phyloP scores from a whole-genome alignment of 2,329 filamentous ascomycete genomes.

The Elsinoe fawcettii region DNA sequence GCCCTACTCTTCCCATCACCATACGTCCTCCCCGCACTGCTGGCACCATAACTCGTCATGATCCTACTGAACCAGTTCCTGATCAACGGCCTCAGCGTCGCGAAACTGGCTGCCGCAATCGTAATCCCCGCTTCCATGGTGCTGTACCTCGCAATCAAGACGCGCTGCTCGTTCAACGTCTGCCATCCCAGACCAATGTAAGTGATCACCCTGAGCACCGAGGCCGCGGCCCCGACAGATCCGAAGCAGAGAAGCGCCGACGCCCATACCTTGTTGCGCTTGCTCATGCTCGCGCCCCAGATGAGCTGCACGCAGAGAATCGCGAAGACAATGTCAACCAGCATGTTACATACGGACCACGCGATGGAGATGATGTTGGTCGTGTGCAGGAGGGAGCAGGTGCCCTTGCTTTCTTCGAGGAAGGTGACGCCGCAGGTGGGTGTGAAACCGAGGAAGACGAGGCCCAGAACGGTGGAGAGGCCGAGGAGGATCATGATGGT shows the following conservation, averaged over 20 bases:
- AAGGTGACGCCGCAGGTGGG: conserved; percentile 3
- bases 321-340: conserved; percentile 1
- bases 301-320: conserved; percentile 9
- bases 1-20: conserved; percentile 6
- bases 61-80: conserved; percentile 11
- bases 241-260: neutral
- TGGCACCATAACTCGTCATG: conserved; percentile 6
- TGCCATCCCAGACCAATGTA: neutral
- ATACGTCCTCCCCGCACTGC: neutral
- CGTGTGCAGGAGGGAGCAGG: neutral
- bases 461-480: neutral
- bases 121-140: conserved; percentile 21
- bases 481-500: neutral
- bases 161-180: neutral
- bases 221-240: neutral
- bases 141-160: conserved; percentile 17
- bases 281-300: conserved; percentile 3
- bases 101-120: conserved; percentile 21
- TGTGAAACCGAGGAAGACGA: neutral
- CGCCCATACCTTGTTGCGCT: neutral
- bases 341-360: neutral
- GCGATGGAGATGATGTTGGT: conserved; percentile 1
- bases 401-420: neutral
- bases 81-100: conserved; percentile 22
- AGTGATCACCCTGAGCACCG: neutral